Conservation (phyloP, 441 rosid species). For the Omphalea diandra region DNA sequence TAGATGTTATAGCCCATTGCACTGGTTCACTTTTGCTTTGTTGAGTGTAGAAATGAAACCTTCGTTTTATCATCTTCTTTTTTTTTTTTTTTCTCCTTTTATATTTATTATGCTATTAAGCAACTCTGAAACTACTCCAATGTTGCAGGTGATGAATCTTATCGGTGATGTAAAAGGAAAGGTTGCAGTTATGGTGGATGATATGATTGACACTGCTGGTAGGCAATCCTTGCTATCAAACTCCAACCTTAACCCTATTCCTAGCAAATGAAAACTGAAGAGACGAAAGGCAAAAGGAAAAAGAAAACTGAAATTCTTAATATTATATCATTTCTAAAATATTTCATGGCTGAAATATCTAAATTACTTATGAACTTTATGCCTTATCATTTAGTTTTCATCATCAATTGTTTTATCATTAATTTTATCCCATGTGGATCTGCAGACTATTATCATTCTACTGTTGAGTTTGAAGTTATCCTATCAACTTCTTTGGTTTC, state of each 20-base stretch:
- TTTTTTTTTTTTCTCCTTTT: background rate
- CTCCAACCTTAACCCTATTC: background rate
- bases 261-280: background rate
- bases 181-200: slow-evolving; percentile 94
- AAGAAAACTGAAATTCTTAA: background rate
- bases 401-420: background rate
- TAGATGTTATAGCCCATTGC: background rate
- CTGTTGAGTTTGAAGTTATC: background rate
- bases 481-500: background rate
- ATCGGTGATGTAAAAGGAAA: slow-evolving; percentile 87
- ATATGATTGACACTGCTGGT: slow-evolving; percentile 97
- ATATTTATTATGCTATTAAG: background rate
- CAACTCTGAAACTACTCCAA: background rate
- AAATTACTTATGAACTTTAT: background rate
- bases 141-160: slow-evolving; percentile 79
- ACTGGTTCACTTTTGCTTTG: background rate
- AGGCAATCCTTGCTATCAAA: slow-evolving; percentile 25
- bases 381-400: background rate
- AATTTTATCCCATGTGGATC: too few species aligned
- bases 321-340: background rate
- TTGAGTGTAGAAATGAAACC: background rate
- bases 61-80: background rate
- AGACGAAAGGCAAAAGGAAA: background rate
- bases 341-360: background rate
- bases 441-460: background rate